Percentiles rank a stretch among this genome's conserved stretches.
These are phyloP conservation scores for Trametes sanguinea DNA, from an alignment of 768 basidiomycete genomes.

Conservation along the genomic window DNA sequence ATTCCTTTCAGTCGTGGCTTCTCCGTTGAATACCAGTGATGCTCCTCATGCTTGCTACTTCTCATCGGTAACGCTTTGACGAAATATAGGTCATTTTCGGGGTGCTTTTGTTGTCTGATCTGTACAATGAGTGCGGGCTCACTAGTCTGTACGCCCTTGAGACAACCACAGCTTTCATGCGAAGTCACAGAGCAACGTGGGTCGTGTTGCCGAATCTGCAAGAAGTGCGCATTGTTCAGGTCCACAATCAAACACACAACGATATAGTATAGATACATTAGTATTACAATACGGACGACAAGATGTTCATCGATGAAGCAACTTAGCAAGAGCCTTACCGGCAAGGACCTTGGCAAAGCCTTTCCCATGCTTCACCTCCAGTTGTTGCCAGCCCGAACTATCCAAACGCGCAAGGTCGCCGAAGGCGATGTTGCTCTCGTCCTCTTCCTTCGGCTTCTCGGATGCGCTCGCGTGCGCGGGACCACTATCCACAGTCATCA, in stretches of 20 bases:
- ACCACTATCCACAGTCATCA: not conserved
- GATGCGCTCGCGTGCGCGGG: not conserved
- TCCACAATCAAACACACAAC: too few relatives aligned
- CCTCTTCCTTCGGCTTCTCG: not conserved
- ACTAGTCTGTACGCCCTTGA: too few relatives aligned
- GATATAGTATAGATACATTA: not conserved
- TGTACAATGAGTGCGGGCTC: too few relatives aligned
- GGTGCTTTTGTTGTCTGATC: too few relatives aligned
- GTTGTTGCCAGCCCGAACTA: not conserved
- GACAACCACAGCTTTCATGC: too few relatives aligned
- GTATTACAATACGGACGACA: not conserved
- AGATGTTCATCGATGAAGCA: not conserved
- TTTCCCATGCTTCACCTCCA: constrained; percentile 11
- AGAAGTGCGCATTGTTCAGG: too few relatives aligned
- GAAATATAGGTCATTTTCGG: too few relatives aligned
- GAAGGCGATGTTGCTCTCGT: not conserved
- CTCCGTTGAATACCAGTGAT: constrained; percentile 28
- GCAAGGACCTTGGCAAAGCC: constrained; percentile 9
- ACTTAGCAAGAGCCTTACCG: constrained; percentile 3
- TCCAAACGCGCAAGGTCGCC: not conserved
- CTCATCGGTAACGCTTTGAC: too few relatives aligned
- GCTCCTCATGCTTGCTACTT: too few relatives aligned
- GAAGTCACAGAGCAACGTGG: too few relatives aligned
- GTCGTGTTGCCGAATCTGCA: too few relatives aligned
- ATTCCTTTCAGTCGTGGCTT: constrained; percentile 40